These are phyloP conservation scores for Nakaseomyces nivariensis DNA, from an alignment of 1,139 yeast species.

Conservation along the genomic window DNA sequence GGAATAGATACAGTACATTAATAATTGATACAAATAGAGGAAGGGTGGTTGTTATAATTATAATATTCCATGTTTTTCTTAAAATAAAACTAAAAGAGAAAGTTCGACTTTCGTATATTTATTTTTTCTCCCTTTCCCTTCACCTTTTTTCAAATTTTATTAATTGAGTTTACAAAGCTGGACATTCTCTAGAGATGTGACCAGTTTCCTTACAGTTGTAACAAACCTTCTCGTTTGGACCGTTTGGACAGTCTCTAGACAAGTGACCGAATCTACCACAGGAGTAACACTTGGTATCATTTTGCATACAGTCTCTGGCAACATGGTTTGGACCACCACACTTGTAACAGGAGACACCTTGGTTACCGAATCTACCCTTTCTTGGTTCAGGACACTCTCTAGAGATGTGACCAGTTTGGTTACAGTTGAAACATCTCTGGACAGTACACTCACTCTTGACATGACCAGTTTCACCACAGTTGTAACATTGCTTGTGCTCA, in stretches of 20 bases:
- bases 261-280: slow-evolving; percentile 89
- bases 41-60: neutral
- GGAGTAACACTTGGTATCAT: slow-evolving; percentile 73
- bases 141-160: no score
- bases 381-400: slow-evolving; percentile 52
- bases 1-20: slow-evolving; percentile 7
- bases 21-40: slow-evolving; percentile 5
- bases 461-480: slow-evolving; percentile 69
- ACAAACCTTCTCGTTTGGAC: slow-evolving; percentile 49
- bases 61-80: neutral
- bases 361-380: slow-evolving; percentile 18
- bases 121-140: neutral
- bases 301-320: slow-evolving; percentile 84
- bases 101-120: neutral
- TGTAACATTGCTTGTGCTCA: slow-evolving; percentile 78
- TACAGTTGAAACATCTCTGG: slow-evolving; percentile 78
- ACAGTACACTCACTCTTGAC: slow-evolving; percentile 60
- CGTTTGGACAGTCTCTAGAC: slow-evolving; percentile 66
- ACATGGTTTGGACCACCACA: slow-evolving; percentile 92
- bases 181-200: slow-evolving; percentile 82
- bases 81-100: no score
- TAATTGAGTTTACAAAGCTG: slow-evolving; percentile 17
- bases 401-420: slow-evolving; percentile 76
- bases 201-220: slow-evolving; percentile 87
- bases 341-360: slow-evolving; percentile 67